These are phyloP conservation scores for Solioccasus polychromus DNA, from an alignment of 768 basidiomycete genomes.

Conservation along the genomic window DNA sequence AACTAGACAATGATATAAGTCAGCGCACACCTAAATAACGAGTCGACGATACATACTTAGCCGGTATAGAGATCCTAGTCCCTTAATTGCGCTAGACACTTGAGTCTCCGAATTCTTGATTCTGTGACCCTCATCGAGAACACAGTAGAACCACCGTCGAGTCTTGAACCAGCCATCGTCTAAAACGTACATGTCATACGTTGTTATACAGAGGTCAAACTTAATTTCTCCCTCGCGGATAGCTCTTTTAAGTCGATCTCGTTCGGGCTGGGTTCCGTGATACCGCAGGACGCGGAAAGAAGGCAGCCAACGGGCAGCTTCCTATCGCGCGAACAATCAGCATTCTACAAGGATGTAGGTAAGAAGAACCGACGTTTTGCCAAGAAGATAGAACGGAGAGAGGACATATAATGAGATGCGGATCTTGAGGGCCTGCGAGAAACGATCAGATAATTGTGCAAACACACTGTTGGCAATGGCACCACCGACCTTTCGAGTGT, in stretches of 20 bases:
- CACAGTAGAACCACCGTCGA: slow-evolving; percentile 54
- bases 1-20: slow-evolving; percentile 34
- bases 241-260: slow-evolving; percentile 49
- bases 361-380: slow-evolving; percentile 40
- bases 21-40: background rate
- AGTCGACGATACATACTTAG: slow-evolving; percentile 38
- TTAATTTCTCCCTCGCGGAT: slow-evolving; percentile 35
- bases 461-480: background rate
- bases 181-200: slow-evolving; percentile 61
- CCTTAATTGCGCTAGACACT: slow-evolving; percentile 50
- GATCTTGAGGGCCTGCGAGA: slow-evolving; percentile 41
- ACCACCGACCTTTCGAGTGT: slow-evolving; percentile 37
- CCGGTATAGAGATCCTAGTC: slow-evolving; percentile 54
- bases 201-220: slow-evolving; percentile 59
- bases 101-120: slow-evolving; percentile 68
- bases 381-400: slow-evolving; percentile 64
- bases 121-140: slow-evolving; percentile 66
- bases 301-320: slow-evolving; percentile 54
- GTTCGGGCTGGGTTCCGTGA: slow-evolving; percentile 54
- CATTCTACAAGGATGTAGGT: background rate
- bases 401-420: slow-evolving; percentile 73
- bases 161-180: slow-evolving; percentile 62
- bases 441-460: background rate
- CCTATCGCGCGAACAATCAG: slow-evolving; percentile 30
- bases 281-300: slow-evolving; percentile 55